Percentiles rank a stretch among this genome's conserved stretches.
These are phyloP conservation scores for Ophiostoma triangulosporum DNA, from an alignment of 2,329 filamentous ascomycete genomes.

Conservation along the genomic window DNA sequence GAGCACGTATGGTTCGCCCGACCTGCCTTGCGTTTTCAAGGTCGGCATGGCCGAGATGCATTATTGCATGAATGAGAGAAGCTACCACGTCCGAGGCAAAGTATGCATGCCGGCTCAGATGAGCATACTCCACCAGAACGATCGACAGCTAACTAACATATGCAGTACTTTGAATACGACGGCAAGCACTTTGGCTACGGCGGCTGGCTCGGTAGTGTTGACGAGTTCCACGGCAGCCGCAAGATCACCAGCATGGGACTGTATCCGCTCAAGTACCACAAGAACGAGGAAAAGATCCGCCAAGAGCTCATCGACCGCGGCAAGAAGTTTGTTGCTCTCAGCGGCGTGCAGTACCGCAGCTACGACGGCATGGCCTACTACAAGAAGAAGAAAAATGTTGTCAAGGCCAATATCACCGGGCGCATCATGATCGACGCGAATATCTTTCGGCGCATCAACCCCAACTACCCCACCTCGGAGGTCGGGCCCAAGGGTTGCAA, in stretches of 20 bases:
- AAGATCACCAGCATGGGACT: conserved; percentile 68
- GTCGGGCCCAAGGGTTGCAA: conserved; percentile 62
- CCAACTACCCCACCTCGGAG: conserved; percentile 67
- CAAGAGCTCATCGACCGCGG: conserved; percentile 63
- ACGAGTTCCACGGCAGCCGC: conserved; percentile 63
- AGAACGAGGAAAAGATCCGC: conserved; percentile 51
- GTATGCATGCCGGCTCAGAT: too few species aligned
- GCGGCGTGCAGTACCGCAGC: conserved; percentile 69
- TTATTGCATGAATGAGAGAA: conserved; percentile 52
- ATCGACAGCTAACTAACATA: too few species aligned
- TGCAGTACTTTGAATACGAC: conserved; percentile 72
- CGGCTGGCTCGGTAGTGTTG: too few species aligned
- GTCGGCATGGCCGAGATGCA: conserved; percentile 65
- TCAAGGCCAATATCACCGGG: conserved; percentile 76
- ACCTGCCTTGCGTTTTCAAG: conserved; percentile 72
- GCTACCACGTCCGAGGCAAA: conserved; percentile 61
- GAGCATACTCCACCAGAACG: too few species aligned
- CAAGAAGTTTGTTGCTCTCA: conserved; percentile 69
- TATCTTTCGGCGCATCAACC: conserved; percentile 71
- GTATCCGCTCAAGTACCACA: conserved; percentile 72
- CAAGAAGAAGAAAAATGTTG: conserved; percentile 61
- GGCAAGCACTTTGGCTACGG: conserved; percentile 75
- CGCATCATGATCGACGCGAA: conserved; percentile 79
- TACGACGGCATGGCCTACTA: conserved; percentile 76
- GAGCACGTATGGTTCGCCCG: conserved; percentile 60